A percentile compares a stretch with the other conserved stretches of the same genome.
phyloP scores from a whole-genome alignment of 1,284 basidiomycete species.

The Coniferiporia weirii region DNA sequence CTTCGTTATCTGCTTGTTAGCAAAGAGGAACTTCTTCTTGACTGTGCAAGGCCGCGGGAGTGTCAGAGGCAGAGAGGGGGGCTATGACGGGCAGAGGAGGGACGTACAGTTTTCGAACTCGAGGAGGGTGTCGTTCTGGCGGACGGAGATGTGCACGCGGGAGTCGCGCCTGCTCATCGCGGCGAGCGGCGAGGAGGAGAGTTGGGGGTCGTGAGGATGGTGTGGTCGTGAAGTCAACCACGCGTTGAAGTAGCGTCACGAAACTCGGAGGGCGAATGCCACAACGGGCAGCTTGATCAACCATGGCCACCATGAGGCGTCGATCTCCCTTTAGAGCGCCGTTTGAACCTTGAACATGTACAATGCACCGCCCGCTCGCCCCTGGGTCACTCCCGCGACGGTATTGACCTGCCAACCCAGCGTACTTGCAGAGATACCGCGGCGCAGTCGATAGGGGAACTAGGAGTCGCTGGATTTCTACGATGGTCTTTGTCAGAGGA shows the following conservation, averaged over 20 bases:
- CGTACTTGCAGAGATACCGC: too few relatives aligned
- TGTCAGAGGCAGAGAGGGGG: conserved; percentile 12
- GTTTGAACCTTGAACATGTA: neutral
- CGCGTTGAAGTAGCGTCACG: neutral
- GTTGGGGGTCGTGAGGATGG: neutral
- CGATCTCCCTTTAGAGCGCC: conserved; percentile 1
- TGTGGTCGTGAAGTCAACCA: conserved; percentile 1
- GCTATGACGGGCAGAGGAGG: conserved; percentile 21
- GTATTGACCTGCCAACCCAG: too few relatives aligned
- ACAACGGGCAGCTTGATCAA: neutral
- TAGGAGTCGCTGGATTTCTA: too few relatives aligned
- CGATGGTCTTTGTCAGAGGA: too few relatives aligned
- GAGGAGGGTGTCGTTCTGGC: conserved; percentile 72
- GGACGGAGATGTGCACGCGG: conserved; percentile 56
- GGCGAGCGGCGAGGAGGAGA: neutral
- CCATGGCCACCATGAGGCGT: neutral
- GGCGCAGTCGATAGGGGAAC: too few relatives aligned
- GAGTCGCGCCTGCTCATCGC: conserved; percentile 74
- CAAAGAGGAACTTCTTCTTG: conserved; percentile 85
- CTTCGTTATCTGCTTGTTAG: conserved; percentile 87
- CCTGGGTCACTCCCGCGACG: too few relatives aligned
- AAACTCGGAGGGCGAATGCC: conserved; percentile 1
- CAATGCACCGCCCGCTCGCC: neutral
- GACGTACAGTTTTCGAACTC: conserved; percentile 79
- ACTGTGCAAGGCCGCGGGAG: conserved; percentile 41